Evolutionary conservation across 768 basidiomycete species (phyloP), one percentile per base, ranked within the genome.

Genomic region (Trametes punicea): DNA sequence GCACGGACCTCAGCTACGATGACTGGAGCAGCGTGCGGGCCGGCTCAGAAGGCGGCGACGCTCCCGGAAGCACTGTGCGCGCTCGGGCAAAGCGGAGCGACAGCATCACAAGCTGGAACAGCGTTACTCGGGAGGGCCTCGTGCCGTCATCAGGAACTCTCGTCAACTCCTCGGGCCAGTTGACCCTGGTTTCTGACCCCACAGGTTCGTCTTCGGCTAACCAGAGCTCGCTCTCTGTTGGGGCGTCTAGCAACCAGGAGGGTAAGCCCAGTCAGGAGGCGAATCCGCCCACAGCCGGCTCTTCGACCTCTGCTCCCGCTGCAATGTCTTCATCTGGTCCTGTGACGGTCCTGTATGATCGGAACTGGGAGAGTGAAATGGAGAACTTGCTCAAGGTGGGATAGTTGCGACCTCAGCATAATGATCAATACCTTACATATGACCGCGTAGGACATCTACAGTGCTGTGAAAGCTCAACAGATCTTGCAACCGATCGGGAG

Each of bases 401-500:
- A 63, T 11, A 44, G 55, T 27, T 18, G 23, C 45, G 16, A 30
- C 1, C 36, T 54, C 4, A 2, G 18, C 18, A n/a, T 50, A 20
- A 26, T 31, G 23, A 25, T 44, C 31, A 15, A 33, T 55, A 21
- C 39, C 33, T 29, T 21, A 25, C 21, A 23, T 45, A 8, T 1
- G 8, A 31, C 46, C 30, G 3, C 23, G 1, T 61, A 95, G 91
- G 97, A 99, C 66, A 96, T 99, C 81, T 99, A 94, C 75, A 82
- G 78, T 63, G 87, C 93, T 7, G 85, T 98, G 72, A 94, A 95
- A 74, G 82, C 78, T 36, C 90, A 94, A 64, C 90, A 94, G 69
- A 95, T 98, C 61, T 71, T 95, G 34, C 90, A 95, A 60, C 94
- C 94, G 1, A 70, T 86, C 25, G 79, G 76, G 56, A 78, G 75